Base-by-base conservation (phyloP, 331 rosid genomes). In the Acacia pycnantha region DNA sequence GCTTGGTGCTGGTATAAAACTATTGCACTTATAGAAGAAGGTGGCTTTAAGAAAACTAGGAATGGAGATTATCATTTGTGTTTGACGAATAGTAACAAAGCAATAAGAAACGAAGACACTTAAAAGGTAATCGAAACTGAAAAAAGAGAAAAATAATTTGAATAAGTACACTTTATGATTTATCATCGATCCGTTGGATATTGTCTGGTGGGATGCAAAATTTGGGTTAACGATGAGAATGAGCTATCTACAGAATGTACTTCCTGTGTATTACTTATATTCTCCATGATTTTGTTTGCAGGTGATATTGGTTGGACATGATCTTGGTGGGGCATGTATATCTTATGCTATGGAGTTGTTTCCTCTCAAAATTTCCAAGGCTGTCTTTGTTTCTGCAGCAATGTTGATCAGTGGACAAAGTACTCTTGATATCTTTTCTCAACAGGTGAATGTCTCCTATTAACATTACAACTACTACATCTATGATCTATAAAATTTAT, bases 271-370 rank as follows among this genome's bases (percentile, higher is more conserved):
- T 71, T 24, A 6, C 40, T 74, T 29, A 59, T 21, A 64, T 67
- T 29, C 56, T 77, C 18, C 43, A 56, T 29, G 70, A 64, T 37
- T 79, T 68, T 73, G 46, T 50, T 47, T 84, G 86, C 82, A 91
- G 92, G 97, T 90, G 73, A 88, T 91, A 81, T 70, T 90, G 89
- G 91, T 81, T 70, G 94, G 97, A 43, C 97, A 91, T 85, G 97
- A 91, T 90, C 84, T 91, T 47, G 97, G 94, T 48, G 97, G 97
- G 70, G 82, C 91, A 6, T 90, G 94, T 67, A 84, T 90, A 76
- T 86, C 94, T 8, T 84, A 88, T 85, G 90, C 89, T 51, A 88
- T 84, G 89, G 94, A 90, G 82, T 76, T 83, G 61, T 90, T 90
- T 83, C 91, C 96, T 6, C 71, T 18, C 35, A 90, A 88, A 68